These are phyloP conservation scores for Monosporascus sp. DNA, from an alignment of 2,329 filamentous ascomycete species.

Conservation along the genomic window DNA sequence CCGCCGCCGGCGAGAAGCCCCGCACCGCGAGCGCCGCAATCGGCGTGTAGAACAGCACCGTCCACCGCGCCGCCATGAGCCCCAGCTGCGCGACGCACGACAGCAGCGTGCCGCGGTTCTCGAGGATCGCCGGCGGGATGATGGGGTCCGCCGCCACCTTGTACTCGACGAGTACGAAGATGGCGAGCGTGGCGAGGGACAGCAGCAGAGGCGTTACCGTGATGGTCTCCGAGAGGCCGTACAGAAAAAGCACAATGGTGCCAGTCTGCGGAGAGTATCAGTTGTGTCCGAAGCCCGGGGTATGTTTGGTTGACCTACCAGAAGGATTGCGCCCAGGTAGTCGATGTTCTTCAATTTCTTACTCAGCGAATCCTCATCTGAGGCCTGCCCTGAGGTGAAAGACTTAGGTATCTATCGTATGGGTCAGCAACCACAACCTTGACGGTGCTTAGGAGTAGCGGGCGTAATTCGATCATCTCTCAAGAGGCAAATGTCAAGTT, in stretches of 20 bases:
- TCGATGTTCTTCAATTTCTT: slow-evolving; percentile 64
- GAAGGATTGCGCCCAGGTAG: slow-evolving; percentile 65
- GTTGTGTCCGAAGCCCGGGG: slow-evolving; percentile 1
- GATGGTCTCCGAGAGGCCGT: slow-evolving; percentile 62
- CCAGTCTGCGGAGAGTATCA: slow-evolving; percentile 39
- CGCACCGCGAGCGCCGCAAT: slow-evolving; percentile 75
- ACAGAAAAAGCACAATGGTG: slow-evolving; percentile 68
- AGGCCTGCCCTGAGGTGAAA: slow-evolving; percentile 25
- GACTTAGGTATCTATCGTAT: slow-evolving; percentile 45
- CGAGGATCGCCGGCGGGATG: slow-evolving; percentile 66
- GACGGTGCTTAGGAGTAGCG: too few relatives aligned
- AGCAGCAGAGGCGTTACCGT: slow-evolving; percentile 54
- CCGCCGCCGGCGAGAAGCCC: slow-evolving; percentile 62
- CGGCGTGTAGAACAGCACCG: slow-evolving; percentile 74
- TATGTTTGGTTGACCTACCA: slow-evolving; percentile 42
- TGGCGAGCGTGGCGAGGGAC: slow-evolving; percentile 45
- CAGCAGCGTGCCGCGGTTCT: slow-evolving; percentile 64
- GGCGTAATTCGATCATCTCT: too few relatives aligned
- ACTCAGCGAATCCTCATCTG: slow-evolving; percentile 36
- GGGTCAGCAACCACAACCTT: too few relatives aligned
- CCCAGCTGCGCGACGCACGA: slow-evolving; percentile 71
- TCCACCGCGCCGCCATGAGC: slow-evolving; percentile 78
- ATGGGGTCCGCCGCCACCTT: slow-evolving; percentile 64
- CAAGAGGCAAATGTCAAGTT: too few relatives aligned
- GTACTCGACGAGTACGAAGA: slow-evolving; percentile 61